Base-by-base conservation (phyloP, 768 basidiomycete genomes). In the Russula lepida region DNA sequence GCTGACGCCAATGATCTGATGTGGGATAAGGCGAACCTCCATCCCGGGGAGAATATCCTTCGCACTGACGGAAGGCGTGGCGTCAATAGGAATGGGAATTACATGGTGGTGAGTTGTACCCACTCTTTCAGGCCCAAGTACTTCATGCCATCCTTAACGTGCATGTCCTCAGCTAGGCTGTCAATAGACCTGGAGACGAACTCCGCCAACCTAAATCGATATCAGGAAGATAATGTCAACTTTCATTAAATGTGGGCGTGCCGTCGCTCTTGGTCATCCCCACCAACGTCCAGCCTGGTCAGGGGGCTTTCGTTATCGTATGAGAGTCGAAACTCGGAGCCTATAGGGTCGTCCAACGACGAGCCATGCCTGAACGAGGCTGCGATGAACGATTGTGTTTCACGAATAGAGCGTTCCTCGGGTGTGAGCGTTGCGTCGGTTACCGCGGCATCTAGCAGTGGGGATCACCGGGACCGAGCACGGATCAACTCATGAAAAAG, bases 1-100 rank as follows among this genome's bases (percentile, higher is more conserved):
- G 39, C 80, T 79, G 19, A 92, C 88, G 0, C 90, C 89, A 54
- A 92, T 84, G 39, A 81, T 75, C 71, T 92, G 87, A 68, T 92
- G 90, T 7, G 83, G 80, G 62, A 92, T 75, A 9, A 92, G 76
- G 4, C 82, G 78, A 12, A 90, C 81, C 68, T 84, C 83, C 62
- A 92, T 73, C 0, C 88, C 88, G 0, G 85, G 84, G 1, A 93
- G 69, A 19, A 82, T 67, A 60, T 86, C 83, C 47, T 76, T 76
- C 28, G 79, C 68, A 62, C 81, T 83, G n/a, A 15, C 6, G 6
- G 13, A 33, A 51, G 32, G 32, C 6, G 72, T n/a, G 21, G 43
- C 12, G 25, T 53, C 49, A 39, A 23, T 15, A 33, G 23, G 28
- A 21, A 49, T 15, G 39, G 23, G 28, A 21, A 49, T 30, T 19